Evolutionary conservation across 768 basidiomycete species (phyloP), one percentile per base, ranked within the genome.

Genomic region (Kwoniella europaea): DNA sequence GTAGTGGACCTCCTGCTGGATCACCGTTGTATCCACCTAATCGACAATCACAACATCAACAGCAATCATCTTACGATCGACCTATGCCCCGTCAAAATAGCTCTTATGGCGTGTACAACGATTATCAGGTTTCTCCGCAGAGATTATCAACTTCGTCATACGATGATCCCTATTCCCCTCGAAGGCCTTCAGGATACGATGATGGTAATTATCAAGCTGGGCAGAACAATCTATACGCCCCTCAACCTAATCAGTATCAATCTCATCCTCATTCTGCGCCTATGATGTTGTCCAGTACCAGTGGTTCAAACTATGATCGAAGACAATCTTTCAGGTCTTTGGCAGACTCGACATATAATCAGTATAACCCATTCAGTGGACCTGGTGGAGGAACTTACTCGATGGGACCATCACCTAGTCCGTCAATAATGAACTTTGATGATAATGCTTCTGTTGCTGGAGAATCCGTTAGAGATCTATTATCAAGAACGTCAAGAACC

Each of bases 361-460:
- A 67, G 5, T 80, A 76, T 60, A 76, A 79, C 62, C 78, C 78
- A 4, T 79, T 74, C 24, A 63, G 46, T 15, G 69, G 68, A 24
- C 24, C 42, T 10, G 22, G 29, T 20, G 29, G 22, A 27, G 27
- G 54, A 16, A 41, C 44, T 24, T 60, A 66, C 13, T 41, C 74
- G 35, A 20, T 63, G 71, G 56, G 71, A 24, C 69, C 69, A 29
- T 80, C 79, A 4, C 76, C 78, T 3, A 65, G 71, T 55, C 75
- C 77, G 12, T 80, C 79, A 18, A 71, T 78, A 22, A 65, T 77
- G 61, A 42, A 61, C 22, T 74, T 74, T 42, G 76, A 72, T 54
- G 35, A 80, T 58, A 57, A 42, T 13, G 59, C 65, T n/a, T 81
- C 79, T 3, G 69, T 77, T 35, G 73, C 74, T 12, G 81, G 77